phyloP scores from a whole-genome alignment of 139 green algal species.

The Micractinium sp. region DNA sequence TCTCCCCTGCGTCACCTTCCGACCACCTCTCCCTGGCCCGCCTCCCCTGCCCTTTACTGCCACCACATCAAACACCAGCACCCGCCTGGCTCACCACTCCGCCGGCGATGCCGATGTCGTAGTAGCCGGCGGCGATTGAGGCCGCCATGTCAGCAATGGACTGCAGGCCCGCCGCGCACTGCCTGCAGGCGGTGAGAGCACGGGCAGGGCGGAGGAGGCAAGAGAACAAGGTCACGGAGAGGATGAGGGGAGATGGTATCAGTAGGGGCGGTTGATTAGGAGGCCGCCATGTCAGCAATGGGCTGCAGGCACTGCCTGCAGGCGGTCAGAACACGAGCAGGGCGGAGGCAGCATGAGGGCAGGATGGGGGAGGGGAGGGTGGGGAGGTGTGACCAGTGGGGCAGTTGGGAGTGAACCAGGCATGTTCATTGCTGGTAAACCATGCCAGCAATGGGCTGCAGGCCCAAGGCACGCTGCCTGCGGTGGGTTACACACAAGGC shows the following conservation, averaged over 20 bases:
- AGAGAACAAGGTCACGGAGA: too few relatives aligned
- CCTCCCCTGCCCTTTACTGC: too few relatives aligned
- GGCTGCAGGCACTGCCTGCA: constrained; percentile 85
- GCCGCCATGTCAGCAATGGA: constrained; percentile 94
- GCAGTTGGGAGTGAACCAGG: too few relatives aligned
- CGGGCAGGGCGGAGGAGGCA: neutral
- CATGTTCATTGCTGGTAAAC: too few relatives aligned
- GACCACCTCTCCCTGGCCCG: too few relatives aligned
- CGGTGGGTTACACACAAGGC: neutral
- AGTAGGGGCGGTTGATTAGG: too few relatives aligned
- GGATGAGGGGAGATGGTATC: too few relatives aligned
- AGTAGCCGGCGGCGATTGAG: constrained; percentile 93
- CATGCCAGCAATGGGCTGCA: constrained; percentile 96
- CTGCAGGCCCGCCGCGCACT: constrained; percentile 82
- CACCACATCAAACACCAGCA: too few relatives aligned
- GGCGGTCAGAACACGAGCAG: neutral
- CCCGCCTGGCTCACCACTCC: neutral
- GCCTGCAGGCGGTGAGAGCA: constrained; percentile 6
- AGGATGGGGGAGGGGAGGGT: neutral
- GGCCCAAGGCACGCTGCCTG: constrained; percentile 60
- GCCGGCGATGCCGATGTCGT: constrained; percentile 89
- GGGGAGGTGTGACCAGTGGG: too few relatives aligned
- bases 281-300: constrained; percentile 91
- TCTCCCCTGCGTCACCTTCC: too few relatives aligned
- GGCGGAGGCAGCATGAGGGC: neutral